Conservation (phyloP, 2,329 filamentous ascomycete genomes). For the Fusarium aywerte region DNA sequence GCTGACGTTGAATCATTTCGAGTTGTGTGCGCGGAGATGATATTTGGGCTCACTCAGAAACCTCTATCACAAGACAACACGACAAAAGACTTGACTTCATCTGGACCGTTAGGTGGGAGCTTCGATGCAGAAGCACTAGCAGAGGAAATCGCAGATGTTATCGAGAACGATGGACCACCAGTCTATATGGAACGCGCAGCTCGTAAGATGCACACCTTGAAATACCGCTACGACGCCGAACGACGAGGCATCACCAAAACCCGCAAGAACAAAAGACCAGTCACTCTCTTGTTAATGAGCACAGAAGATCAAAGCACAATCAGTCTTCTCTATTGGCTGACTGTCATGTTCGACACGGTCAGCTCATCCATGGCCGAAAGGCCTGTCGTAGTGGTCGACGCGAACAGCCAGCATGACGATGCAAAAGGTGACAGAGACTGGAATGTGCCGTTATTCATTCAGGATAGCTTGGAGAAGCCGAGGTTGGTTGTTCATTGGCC, state of each 20-base stretch:
- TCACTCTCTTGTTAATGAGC: neutral
- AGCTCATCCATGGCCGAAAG: constrained; percentile 62
- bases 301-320: constrained; percentile 56
- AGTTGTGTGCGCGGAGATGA: constrained; percentile 53
- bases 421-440: constrained; percentile 10
- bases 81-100: neutral
- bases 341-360: constrained; percentile 68
- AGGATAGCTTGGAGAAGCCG: constrained; percentile 22
- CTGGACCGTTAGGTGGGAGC: neutral
- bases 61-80: constrained; percentile 22
- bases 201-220: constrained; percentile 40
- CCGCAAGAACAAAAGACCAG: constrained; percentile 5
- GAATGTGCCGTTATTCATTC: constrained; percentile 19
- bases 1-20: constrained; percentile 52
- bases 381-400: constrained; percentile 50
- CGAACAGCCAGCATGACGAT: constrained; percentile 52
- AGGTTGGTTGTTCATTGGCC: constrained; percentile 57
- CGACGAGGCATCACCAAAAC: constrained; percentile 15
- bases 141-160: constrained; percentile 23
- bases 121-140: constrained; percentile 3
- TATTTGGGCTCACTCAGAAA: constrained; percentile 53
- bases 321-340: constrained; percentile 66
- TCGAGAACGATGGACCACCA: constrained; percentile 40
- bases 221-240: constrained; percentile 40
- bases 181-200: constrained; percentile 41